phyloP scores from a whole-genome alignment of 495 filamentous ascomycete genomes.

The Tuber brumale region DNA sequence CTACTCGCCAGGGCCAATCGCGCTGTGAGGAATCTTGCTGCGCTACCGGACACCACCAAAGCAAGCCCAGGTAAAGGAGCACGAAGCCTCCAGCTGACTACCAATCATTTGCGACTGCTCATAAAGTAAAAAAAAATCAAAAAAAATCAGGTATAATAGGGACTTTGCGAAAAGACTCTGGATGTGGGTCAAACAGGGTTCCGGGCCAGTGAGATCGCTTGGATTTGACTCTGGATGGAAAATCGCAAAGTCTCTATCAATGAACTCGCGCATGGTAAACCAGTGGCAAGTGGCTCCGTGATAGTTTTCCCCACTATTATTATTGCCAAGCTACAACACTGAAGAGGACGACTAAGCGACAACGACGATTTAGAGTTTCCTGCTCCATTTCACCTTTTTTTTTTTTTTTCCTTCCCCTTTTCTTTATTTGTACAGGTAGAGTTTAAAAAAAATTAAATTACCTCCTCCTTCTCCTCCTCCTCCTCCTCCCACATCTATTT shows the following conservation, averaged over 20 bases:
- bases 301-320: constrained; percentile 3
- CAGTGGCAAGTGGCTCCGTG: constrained; percentile 23
- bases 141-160: background rate
- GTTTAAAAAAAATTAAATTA: background rate
- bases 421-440: too few species aligned
- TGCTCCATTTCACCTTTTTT: background rate
- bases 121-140: constrained; percentile 14
- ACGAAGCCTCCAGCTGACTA: constrained; percentile 17
- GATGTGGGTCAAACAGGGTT: too few species aligned
- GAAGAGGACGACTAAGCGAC: background rate
- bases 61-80: background rate
- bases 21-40: background rate
- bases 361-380: background rate
- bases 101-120: constrained; percentile 35
- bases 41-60: background rate
- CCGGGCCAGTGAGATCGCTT: too few species aligned
- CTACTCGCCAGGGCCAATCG: background rate
- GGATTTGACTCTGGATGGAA: too few species aligned
- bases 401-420: background rate
- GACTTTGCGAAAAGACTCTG: too few species aligned
- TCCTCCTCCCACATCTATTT: background rate
- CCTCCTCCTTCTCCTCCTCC: background rate
- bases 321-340: background rate
- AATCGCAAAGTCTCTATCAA: too few species aligned
- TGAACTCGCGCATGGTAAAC: constrained; percentile 7